These are phyloP conservation scores for Evernia prunastri DNA, from an alignment of 495 filamentous ascomycete genomes.

Conservation along the genomic window DNA sequence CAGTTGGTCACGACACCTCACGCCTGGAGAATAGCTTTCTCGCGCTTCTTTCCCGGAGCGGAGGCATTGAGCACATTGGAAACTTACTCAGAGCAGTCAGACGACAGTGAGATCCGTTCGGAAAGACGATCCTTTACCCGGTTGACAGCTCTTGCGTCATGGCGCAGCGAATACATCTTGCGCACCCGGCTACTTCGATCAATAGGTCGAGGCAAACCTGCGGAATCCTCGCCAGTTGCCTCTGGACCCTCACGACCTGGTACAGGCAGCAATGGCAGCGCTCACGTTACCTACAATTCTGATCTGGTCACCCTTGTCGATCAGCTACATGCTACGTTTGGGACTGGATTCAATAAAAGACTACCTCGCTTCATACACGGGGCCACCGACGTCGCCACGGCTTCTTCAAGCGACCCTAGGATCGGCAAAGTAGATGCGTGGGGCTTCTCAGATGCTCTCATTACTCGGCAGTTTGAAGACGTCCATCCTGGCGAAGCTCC, in stretches of 20 bases:
- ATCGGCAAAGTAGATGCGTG: conserved; percentile 74
- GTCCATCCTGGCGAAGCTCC: conserved; percentile 63
- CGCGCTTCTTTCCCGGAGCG: conserved; percentile 77
- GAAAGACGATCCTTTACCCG: conserved; percentile 72
- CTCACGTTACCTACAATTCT: conserved; percentile 72
- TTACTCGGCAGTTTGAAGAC: conserved; percentile 70
- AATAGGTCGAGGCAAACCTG: conserved; percentile 68
- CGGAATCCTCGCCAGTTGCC: conserved; percentile 47
- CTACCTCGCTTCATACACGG: conserved; percentile 75
- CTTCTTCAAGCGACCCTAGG: conserved; percentile 67
- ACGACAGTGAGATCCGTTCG: conserved; percentile 47
- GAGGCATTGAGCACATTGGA: conserved; percentile 39
- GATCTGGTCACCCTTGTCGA: conserved; percentile 68
- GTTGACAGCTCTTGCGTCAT: conserved; percentile 71
- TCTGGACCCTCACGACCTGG: conserved; percentile 43
- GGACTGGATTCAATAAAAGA: conserved; percentile 54
- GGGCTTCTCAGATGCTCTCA: conserved; percentile 69
- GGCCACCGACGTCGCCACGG: conserved; percentile 64
- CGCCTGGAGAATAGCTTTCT: conserved; percentile 85
- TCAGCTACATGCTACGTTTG: conserved; percentile 68
- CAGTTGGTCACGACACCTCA: conserved; percentile 77
- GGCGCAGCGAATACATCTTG: conserved; percentile 88
- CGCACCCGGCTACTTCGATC: conserved; percentile 79
- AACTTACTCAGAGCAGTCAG: conserved; percentile 24
- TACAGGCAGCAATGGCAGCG: conserved; percentile 47